Evolutionary conservation across 202 grass and related monocot species (phyloP).

Genomic region (Panicum hallii): DNA sequence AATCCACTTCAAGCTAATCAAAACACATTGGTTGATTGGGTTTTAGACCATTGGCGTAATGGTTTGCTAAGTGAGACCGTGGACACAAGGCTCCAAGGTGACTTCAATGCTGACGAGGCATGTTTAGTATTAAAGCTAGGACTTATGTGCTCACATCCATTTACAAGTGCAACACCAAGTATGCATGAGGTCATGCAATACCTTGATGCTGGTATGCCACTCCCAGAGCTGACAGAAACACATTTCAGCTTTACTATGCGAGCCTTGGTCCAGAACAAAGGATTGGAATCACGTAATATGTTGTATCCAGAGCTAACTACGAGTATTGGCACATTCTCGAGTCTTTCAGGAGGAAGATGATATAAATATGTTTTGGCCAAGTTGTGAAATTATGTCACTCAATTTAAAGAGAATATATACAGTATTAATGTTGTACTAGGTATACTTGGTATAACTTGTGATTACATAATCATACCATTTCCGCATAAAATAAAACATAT

Average conservation of each 20-base stretch:
- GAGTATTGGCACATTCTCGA: background rate
- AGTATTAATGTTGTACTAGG: too few species aligned
- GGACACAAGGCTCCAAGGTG: background rate
- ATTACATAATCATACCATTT: too few species aligned
- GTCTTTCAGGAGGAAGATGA: constrained; percentile 27
- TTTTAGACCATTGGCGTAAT: constrained; percentile 6
- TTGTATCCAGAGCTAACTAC: background rate
- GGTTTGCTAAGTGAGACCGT: background rate
- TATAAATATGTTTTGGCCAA: background rate
- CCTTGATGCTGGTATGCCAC: background rate
- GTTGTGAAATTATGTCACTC: too few species aligned
- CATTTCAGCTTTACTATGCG: constrained; percentile 14
- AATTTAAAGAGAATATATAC: too few species aligned
- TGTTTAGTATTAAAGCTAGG: background rate
- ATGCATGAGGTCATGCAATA: constrained; percentile 19
- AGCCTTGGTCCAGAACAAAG: background rate
- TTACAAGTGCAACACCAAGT: constrained; percentile 1
- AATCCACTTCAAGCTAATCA: background rate
- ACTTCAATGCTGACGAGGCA: background rate
- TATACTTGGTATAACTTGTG: too few species aligned
- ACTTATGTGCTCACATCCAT: constrained; percentile 23
- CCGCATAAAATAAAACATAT: too few species aligned
- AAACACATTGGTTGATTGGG: constrained; percentile 13
- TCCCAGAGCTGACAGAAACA: background rate
- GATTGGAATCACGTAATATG: background rate